Evolutionary conservation across 441 rosid genomes (phyloP), one percentile per base, ranked within the genome.

Genomic region (Brassica hybrid): DNA sequence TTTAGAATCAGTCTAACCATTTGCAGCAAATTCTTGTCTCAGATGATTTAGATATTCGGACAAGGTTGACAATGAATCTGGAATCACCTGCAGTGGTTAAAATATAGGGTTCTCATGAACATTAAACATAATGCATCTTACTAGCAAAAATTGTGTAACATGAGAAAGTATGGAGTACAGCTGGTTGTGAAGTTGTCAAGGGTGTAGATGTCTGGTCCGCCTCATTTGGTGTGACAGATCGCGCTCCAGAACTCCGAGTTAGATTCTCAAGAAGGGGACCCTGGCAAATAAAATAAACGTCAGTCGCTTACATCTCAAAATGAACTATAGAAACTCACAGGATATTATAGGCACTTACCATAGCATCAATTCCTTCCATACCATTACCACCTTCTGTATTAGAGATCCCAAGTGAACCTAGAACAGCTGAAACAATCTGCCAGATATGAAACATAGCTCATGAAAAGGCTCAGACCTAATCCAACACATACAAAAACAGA

Each of bases 341-440:
- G 61, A 21, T 61, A 30, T 14, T 32, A 71, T 21, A 43, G 13
- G 17, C 10, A 74, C 41, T 77, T 83, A 80, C 83, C 79, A 43
- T 63, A 60, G 60, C 62, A 18, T 81, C 80, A 56, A 72, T 17
- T n/a, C 80, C 80, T 81, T 78, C 84, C 45, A 61, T 58, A 63
- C 78, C 73, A 64, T 79, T 64, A 58, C 78, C 75, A 63, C 82
- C 78, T 68, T 82, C 83, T 32, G 69, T 6, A 76, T 50, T 71
- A 70, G 73, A 65, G 27, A 80, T 71, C 18, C 85, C 85, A 80
- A 80, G 78, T 38, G 85, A 83, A 25, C 83, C 80, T 3, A 83
- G 79, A 70, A 83, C 81, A 72, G 82, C 82, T 72, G 84, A 81
- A 17, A 83, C 75, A 75, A 83, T 72, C 84, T 78, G 76, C 69